These are phyloP conservation scores for Phoenix dactylifera DNA, from an alignment of 176 grass and related monocot species.

Conservation along the genomic window DNA sequence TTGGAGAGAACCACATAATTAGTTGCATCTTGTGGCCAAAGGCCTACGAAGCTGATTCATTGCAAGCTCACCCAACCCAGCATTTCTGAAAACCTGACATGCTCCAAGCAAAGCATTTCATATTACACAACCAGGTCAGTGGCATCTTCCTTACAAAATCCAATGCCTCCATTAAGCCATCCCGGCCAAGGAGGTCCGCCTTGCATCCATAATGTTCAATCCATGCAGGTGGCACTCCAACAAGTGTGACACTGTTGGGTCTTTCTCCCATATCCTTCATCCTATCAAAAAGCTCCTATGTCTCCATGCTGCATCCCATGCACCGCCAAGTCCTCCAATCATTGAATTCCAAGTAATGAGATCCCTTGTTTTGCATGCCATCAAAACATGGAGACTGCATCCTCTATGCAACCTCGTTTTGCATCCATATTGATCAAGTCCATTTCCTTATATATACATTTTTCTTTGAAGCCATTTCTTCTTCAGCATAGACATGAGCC, in stretches of 20 bases:
- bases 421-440: slow-evolving; percentile 14
- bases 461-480: not conserved
- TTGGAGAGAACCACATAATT: slow-evolving; percentile 21
- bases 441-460: slow-evolving; percentile 7
- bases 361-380: not conserved
- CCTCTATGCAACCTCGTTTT: slow-evolving; percentile 6
- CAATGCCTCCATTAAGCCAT: slow-evolving; percentile 1
- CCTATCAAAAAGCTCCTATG: slow-evolving; percentile 4
- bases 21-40: not conserved
- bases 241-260: not conserved
- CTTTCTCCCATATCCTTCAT: no score
- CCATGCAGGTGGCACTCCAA: slow-evolving; percentile 3
- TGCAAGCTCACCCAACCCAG: not conserved
- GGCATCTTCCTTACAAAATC: slow-evolving; percentile 7
- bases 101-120: slow-evolving; percentile 16
- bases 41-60: not conserved
- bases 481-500: slow-evolving; percentile 3
- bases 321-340: slow-evolving; percentile 6
- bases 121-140: slow-evolving; percentile 4
- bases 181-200: slow-evolving; percentile 15
- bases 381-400: not conserved
- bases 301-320: slow-evolving; percentile 2
- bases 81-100: slow-evolving; percentile 2
- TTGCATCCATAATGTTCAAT: slow-evolving; percentile 16
- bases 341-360: slow-evolving; percentile 14